Percentiles rank a stretch among this genome's conserved stretches.
phyloP scores from a whole-genome alignment of 2,329 filamentous ascomycete species.

The Pestalotiopsis sp. region DNA sequence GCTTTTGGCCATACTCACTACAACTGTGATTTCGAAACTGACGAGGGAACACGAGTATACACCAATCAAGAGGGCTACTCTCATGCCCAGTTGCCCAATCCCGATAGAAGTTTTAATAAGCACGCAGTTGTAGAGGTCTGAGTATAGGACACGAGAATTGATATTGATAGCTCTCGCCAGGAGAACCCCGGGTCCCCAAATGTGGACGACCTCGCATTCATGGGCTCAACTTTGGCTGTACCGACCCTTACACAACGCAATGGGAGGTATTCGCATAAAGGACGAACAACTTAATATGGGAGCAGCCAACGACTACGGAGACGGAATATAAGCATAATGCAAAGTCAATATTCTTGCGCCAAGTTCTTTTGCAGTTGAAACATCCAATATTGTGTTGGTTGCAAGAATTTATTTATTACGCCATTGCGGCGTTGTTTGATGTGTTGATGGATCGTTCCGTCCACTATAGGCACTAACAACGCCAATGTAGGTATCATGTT shows the following conservation, averaged over 20 bases:
- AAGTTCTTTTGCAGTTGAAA: too few relatives aligned
- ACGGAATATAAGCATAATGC: too few relatives aligned
- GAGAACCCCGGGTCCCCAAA: too few relatives aligned
- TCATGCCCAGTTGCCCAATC: conserved; percentile 22
- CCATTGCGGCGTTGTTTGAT: not conserved
- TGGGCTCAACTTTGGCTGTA: too few relatives aligned
- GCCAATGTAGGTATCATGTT: not conserved
- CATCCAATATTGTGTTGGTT: too few relatives aligned
- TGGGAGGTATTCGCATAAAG: too few relatives aligned
- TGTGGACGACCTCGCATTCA: too few relatives aligned
- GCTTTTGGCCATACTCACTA: conserved; percentile 53
- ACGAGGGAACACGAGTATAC: conserved; percentile 34
- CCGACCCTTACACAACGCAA: too few relatives aligned
- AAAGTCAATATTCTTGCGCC: too few relatives aligned
- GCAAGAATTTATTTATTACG: not conserved
- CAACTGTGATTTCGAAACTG: conserved; percentile 42
- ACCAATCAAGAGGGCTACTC: conserved; percentile 45
- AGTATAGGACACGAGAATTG: not conserved
- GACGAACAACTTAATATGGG: too few relatives aligned
- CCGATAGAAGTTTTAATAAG: not conserved
- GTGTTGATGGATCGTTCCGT: not conserved
- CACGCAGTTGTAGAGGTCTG: not conserved
- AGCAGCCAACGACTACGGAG: too few relatives aligned
- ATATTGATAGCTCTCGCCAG: not conserved
- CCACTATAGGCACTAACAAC: not conserved